Base-by-base conservation (phyloP, 208 protist genomes). In the Acanthamoeba sp. region DNA sequence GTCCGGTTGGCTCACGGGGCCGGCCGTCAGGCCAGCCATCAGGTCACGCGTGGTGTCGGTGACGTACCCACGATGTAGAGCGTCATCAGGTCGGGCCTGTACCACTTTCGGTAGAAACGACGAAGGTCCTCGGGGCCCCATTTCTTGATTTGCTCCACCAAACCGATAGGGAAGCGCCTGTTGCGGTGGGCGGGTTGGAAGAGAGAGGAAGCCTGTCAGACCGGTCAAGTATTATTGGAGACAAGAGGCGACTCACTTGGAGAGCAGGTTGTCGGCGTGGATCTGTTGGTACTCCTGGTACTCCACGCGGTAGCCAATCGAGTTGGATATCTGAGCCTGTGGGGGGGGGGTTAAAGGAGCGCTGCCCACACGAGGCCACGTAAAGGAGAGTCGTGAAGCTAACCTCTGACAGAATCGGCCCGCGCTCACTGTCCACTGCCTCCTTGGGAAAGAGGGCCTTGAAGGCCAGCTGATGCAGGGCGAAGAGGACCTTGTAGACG, bases 51-150 rank as follows among this genome's bases (percentile, higher is more conserved):
- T n/a, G n/a, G n/a, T n/a, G n/a, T n/a, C 18, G 32, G 76, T 32
- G 9, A 69, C 84, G n/a, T 48, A 90, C 84, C 85, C 16, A 91
- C 85, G 16, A 91, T 73, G n/a, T 76, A 91, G 50, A 91, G 85
- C 16, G 85, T 76, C 85, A 91, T 91, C 34, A 76, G n/a, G 34
- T 91, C 85, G 0, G 85, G 85, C 40, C 85, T 16, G 59, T 91
- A 91, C 85, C 85, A 91, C 85, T 91, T 91, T 38, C 59, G 85
- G n/a, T 91, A 91, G 85, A 91, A 91, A 10, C 85, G n/a, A 29
- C 64, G 59, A 7, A 91, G 59, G 38, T 91, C 85, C 10, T 91
- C 85, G 6, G 27, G 29, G 16, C n/a, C 40, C 50, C 50, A 91
- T 24, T 73, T 91, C 59, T 91, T 66, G 85, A 91, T 91, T n/a